These are phyloP conservation scores for Tolypocladium nubicola DNA, from an alignment of 2,329 filamentous ascomycete species.

Conservation along the genomic window DNA sequence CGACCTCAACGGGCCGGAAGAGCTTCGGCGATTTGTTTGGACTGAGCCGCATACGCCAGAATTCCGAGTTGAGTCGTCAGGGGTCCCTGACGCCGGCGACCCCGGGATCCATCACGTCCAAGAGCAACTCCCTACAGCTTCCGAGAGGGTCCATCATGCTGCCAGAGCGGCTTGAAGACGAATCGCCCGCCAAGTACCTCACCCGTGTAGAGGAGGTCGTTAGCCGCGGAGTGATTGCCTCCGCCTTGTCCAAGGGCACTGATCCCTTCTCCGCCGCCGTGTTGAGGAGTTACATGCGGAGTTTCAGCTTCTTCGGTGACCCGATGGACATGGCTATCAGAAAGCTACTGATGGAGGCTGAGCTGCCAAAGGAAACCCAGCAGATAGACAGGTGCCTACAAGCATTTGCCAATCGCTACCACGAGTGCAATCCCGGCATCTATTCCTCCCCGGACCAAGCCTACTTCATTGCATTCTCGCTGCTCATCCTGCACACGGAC, in stretches of 20 bases:
- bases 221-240: constrained; percentile 73
- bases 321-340: constrained; percentile 97
- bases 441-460: constrained; percentile 86
- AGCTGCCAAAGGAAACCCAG: constrained; percentile 93
- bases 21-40: constrained; percentile 87
- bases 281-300: constrained; percentile 87
- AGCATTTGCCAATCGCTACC: constrained; percentile 90
- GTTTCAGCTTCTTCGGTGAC: constrained; percentile 90
- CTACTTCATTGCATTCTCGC: constrained; percentile 96
- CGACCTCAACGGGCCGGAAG: constrained; percentile 81
- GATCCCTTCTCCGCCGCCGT: constrained; percentile 78
- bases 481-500: constrained; percentile 92
- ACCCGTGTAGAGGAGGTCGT: constrained; percentile 71
- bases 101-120: constrained; percentile 60
- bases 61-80: constrained; percentile 62
- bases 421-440: constrained; percentile 96
- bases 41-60: constrained; percentile 68
- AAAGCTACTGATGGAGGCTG: constrained; percentile 92
- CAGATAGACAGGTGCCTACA: constrained; percentile 93
- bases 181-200: constrained; percentile 84
- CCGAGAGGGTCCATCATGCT: constrained; percentile 60
- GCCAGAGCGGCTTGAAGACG: constrained; percentile 74
- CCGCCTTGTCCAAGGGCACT: constrained; percentile 72
- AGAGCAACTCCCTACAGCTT: constrained; percentile 74
- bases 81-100: constrained; percentile 60